Evolutionary conservation across 306 rosid genomes (phyloP).

Genomic region (Casuarina cunninghamiana): DNA sequence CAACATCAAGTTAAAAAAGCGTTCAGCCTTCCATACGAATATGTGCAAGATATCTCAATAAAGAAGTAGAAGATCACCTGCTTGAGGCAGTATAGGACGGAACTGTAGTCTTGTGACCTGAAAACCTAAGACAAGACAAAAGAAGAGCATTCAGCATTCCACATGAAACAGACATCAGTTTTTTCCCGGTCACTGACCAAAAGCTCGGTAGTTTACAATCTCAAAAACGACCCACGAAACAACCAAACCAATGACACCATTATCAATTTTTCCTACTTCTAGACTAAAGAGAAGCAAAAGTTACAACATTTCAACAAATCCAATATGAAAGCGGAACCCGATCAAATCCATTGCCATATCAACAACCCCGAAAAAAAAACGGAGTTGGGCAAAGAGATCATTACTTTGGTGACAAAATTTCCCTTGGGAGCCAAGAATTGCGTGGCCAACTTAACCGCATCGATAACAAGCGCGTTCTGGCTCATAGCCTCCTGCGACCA

Average conservation of each 20-base stretch:
- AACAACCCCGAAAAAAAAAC: neutral
- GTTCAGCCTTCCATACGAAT: neutral
- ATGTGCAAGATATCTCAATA: slow-evolving; percentile 1
- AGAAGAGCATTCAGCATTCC: slow-evolving; percentile 9
- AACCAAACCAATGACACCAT: neutral
- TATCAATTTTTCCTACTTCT: neutral
- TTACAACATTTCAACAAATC: neutral
- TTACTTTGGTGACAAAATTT: slow-evolving; percentile 75
- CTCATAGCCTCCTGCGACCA: slow-evolving; percentile 92
- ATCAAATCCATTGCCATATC: neutral
- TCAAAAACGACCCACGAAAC: neutral
- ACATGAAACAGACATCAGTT: neutral
- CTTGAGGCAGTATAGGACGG: slow-evolving; percentile 72
- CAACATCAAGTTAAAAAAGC: slow-evolving; percentile 1
- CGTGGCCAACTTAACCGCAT: slow-evolving; percentile 77
- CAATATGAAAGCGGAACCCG: neutral
- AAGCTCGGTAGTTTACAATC: neutral
- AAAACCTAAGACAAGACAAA: slow-evolving; percentile 53
- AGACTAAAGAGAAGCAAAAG: neutral
- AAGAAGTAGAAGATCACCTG: slow-evolving; percentile 45
- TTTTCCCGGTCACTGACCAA: neutral
- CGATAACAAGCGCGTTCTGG: slow-evolving; percentile 88
- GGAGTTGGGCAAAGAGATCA: neutral
- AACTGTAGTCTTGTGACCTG: slow-evolving; percentile 94
- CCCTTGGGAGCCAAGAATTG: slow-evolving; percentile 84